Evolutionary conservation across 2,329 filamentous ascomycete genomes (phyloP).

Genomic region (Kalmusia sp.): DNA sequence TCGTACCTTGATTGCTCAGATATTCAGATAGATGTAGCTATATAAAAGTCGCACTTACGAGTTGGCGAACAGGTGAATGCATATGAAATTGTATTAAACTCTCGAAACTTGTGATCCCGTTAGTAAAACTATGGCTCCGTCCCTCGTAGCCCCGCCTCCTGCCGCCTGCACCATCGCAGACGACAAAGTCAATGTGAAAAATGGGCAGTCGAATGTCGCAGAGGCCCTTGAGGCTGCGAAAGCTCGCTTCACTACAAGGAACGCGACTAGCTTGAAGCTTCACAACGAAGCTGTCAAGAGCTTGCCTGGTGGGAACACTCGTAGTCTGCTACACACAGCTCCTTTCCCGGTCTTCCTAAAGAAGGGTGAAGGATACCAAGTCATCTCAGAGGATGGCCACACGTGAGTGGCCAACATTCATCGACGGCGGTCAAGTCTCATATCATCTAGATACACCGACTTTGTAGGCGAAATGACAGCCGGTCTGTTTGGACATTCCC

Average conservation of each 20-base stretch:
- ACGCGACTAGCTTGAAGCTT: slow-evolving; percentile 29
- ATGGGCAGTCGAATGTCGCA: slow-evolving; percentile 8
- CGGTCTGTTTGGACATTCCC: slow-evolving; percentile 37
- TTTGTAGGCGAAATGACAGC: slow-evolving; percentile 38
- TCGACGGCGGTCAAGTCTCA: slow-evolving; percentile 12
- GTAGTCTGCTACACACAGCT: slow-evolving; percentile 43
- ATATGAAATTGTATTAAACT: too few species aligned
- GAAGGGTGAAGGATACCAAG: slow-evolving; percentile 30
- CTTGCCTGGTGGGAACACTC: slow-evolving; percentile 49
- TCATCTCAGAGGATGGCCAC: slow-evolving; percentile 41
- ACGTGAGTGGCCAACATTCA: slow-evolving; percentile 11
- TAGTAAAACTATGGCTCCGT: slow-evolving; percentile 18
- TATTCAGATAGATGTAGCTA: too few species aligned
- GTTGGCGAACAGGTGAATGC: too few species aligned
- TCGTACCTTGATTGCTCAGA: background rate
- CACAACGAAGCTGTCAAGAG: slow-evolving; percentile 37
- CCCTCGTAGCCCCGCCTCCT: slow-evolving; percentile 5
- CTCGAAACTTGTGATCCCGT: background rate
- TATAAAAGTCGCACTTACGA: too few species aligned
- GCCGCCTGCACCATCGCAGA: slow-evolving; percentile 8
- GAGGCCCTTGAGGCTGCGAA: slow-evolving; percentile 30
- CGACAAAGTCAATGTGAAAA: slow-evolving; percentile 18
- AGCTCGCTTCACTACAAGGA: slow-evolving; percentile 21
- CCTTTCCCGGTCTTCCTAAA: slow-evolving; percentile 48
- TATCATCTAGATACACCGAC: slow-evolving; percentile 47